phyloP scores from a whole-genome alignment of 208 protist species.

The Leishmania mexicana region DNA sequence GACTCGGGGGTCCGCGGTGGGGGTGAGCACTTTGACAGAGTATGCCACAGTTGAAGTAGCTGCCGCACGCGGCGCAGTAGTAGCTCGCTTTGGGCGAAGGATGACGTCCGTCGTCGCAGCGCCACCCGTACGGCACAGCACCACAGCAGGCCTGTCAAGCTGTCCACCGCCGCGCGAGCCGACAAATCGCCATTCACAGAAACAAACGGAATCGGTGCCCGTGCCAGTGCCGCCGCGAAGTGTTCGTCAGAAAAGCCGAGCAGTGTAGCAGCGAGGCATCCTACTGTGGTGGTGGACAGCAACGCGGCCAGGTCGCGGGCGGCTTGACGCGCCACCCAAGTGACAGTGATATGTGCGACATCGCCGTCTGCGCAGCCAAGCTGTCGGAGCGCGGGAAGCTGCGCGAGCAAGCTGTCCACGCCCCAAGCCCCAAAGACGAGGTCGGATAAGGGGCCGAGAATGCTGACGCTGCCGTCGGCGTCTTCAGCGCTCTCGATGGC shows the following conservation, averaged over 20 bases:
- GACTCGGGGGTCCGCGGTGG: background rate
- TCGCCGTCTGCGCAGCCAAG: slow-evolving; percentile 39
- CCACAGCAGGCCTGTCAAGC: slow-evolving; percentile 31
- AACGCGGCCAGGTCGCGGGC: slow-evolving; percentile 17
- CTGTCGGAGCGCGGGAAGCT: slow-evolving; percentile 31
- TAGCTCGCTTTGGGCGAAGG: slow-evolving; percentile 2
- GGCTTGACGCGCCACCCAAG: slow-evolving; percentile 39
- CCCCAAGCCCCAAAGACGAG: slow-evolving; percentile 43
- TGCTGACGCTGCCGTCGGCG: slow-evolving; percentile 24
- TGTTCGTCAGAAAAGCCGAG: slow-evolving; percentile 42
- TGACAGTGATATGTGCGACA: slow-evolving; percentile 35
- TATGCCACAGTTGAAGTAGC: slow-evolving; percentile 33
- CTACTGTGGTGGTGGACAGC: slow-evolving; percentile 33
- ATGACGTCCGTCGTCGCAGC: slow-evolving; percentile 5
- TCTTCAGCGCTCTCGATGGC: slow-evolving; percentile 33
- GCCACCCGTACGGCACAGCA: slow-evolving; percentile 19
- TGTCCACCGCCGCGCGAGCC: slow-evolving; percentile 12
- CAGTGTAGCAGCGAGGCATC: slow-evolving; percentile 38
- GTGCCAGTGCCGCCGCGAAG: slow-evolving; percentile 51
- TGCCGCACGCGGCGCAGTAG: slow-evolving; percentile 24
- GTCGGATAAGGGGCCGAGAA: slow-evolving; percentile 40
- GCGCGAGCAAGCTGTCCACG: slow-evolving; percentile 31
- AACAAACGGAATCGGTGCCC: slow-evolving; percentile 31
- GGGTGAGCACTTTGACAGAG: slow-evolving; percentile 4
- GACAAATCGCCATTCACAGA: slow-evolving; percentile 24